These are phyloP conservation scores for Wickerhamomyces sydowiorum DNA, from an alignment of 805 yeast species.

Conservation along the genomic window DNA sequence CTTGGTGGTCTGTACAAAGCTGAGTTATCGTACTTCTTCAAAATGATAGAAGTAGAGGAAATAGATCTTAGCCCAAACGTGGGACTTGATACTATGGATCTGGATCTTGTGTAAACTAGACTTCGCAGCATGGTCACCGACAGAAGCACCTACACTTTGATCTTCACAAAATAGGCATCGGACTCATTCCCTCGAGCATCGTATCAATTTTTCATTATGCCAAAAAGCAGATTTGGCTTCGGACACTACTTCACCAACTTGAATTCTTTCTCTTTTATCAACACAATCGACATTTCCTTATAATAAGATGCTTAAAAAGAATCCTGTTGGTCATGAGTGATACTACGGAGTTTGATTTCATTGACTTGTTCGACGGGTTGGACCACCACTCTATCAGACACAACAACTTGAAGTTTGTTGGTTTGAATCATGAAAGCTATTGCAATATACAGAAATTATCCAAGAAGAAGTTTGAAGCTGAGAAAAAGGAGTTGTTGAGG, in stretches of 20 bases:
- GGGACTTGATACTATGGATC: not conserved
- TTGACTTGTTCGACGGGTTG: not conserved
- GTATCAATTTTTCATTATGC: too few species aligned
- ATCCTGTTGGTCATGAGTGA: not conserved
- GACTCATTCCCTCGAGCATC: too few species aligned
- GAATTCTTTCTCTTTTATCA: not conserved
- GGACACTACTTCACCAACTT: constrained; percentile 1
- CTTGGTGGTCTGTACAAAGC: constrained; percentile 19
- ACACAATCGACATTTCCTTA: too few species aligned
- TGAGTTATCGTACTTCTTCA: not conserved
- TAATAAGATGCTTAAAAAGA: not conserved
- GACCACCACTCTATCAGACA: not conserved
- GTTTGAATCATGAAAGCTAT: not conserved
- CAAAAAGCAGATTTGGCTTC: not conserved
- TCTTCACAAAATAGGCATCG: too few species aligned
- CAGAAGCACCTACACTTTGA: too few species aligned
- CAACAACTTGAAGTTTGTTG: not conserved
- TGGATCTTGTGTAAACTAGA: not conserved
- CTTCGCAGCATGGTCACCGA: not conserved
- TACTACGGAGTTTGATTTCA: not conserved
- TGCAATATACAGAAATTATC: not conserved
- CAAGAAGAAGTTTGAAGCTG: not conserved
- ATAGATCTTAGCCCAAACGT: not conserved
- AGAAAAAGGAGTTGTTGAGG: not conserved
- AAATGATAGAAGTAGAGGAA: not conserved